Evolutionary conservation across 805 yeast genomes (phyloP).

Genomic region (Blastobotrys parvus): DNA sequence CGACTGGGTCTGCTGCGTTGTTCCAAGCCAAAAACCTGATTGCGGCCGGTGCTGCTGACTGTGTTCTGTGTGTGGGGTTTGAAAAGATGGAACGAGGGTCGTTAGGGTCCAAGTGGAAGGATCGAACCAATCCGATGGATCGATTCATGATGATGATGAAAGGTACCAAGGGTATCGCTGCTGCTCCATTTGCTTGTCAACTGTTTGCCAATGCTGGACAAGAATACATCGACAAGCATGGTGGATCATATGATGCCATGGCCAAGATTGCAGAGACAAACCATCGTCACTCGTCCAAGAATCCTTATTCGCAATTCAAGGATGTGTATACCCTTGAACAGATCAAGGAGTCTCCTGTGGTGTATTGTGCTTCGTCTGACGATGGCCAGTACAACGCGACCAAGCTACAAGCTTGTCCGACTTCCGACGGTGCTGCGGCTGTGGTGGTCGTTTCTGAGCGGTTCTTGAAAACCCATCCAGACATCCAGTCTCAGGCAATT

Average conservation of each 20-base stretch:
- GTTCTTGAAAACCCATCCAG: constrained; percentile 17
- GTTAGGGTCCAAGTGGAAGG: constrained; percentile 17
- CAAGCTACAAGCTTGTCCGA: constrained; percentile 22
- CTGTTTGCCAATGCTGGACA: constrained; percentile 21
- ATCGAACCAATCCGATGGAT: constrained; percentile 17
- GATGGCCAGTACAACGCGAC: constrained; percentile 11
- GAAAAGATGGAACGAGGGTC: constrained; percentile 22
- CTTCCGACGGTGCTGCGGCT: constrained; percentile 24
- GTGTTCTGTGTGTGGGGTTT: constrained; percentile 20
- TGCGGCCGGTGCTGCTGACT: constrained; percentile 17
- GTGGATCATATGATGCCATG: constrained; percentile 15
- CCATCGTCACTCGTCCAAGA: constrained; percentile 21
- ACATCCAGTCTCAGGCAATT: constrained; percentile 17
- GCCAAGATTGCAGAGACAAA: constrained; percentile 19
- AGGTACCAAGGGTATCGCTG: constrained; percentile 13
- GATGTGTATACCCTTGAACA: constrained; percentile 20
- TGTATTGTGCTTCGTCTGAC: constrained; percentile 5
- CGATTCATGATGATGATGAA: constrained; percentile 14
- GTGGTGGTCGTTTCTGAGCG: constrained; percentile 19
- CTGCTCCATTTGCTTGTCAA: constrained; percentile 18
- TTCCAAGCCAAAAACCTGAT: constrained; percentile 16
- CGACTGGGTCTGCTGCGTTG: constrained; percentile 21
- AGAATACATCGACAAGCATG: constrained; percentile 15
- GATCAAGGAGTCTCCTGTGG: constrained; percentile 17
- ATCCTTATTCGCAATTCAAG: constrained; percentile 21